These are phyloP conservation scores for Talaromyces sp. DNA, from an alignment of 2,329 filamentous ascomycete genomes.

Conservation along the genomic window DNA sequence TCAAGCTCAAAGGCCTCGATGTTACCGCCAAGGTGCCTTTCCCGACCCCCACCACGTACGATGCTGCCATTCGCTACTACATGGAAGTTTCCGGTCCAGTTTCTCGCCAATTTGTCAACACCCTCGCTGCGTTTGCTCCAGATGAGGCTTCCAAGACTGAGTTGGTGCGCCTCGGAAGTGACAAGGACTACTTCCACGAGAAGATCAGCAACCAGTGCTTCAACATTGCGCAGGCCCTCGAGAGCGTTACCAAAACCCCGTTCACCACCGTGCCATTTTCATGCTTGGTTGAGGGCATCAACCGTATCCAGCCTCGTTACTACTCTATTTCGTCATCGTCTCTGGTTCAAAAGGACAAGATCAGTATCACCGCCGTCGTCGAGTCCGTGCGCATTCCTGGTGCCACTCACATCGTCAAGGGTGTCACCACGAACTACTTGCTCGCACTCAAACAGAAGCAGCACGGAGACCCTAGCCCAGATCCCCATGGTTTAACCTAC, in stretches of 20 bases:
- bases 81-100: conserved; percentile 94
- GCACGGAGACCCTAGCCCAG: conserved; percentile 74
- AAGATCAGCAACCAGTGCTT: conserved; percentile 76
- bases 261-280: conserved; percentile 91
- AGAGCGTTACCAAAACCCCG: conserved; percentile 66
- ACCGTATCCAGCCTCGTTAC: conserved; percentile 94
- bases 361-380: conserved; percentile 92
- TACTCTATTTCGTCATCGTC: conserved; percentile 99
- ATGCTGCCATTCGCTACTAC: conserved; percentile 89
- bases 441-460: conserved; percentile 95
- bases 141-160: conserved; percentile 80
- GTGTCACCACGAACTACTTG: conserved; percentile 95
- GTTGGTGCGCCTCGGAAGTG: conserved; percentile 79
- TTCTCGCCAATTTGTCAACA: conserved; percentile 89
- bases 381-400: conserved; percentile 76
- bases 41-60: conserved; percentile 93
- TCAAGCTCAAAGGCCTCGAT: conserved; percentile 86
- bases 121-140: conserved; percentile 83
- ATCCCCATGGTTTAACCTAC: conserved; percentile 80
- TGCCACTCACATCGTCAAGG: conserved; percentile 75
- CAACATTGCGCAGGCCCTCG: conserved; percentile 84
- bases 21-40: conserved; percentile 96
- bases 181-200: conserved; percentile 93
- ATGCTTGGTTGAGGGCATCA: conserved; percentile 85
- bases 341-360: conserved; percentile 85